These are phyloP conservation scores for Claviceps pusilla DNA, from an alignment of 2,329 filamentous ascomycete genomes.

Conservation along the genomic window DNA sequence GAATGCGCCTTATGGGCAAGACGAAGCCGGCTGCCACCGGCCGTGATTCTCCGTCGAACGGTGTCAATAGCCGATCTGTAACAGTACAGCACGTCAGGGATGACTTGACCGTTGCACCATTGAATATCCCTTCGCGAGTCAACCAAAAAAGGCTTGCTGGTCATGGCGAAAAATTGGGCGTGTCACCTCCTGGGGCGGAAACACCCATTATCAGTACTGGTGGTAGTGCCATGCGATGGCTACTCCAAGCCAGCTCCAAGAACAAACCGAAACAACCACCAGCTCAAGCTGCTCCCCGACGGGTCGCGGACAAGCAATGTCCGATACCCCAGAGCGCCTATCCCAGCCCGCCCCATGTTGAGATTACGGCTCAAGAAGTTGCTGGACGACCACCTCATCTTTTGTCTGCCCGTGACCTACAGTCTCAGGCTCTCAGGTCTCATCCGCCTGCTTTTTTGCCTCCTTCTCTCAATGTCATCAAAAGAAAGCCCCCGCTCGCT, in stretches of 20 bases:
- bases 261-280: not conserved
- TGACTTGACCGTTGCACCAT: constrained; percentile 37
- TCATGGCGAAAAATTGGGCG: constrained; percentile 5
- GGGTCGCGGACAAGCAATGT: not conserved
- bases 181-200: constrained; percentile 18
- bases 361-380: constrained; percentile 10
- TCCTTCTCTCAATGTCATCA: constrained; percentile 23
- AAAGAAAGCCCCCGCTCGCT: constrained; percentile 29
- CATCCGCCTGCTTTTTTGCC: constrained; percentile 11
- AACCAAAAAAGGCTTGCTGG: constrained; percentile 26
- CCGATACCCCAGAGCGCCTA: constrained; percentile 12
- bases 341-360: constrained; percentile 21
- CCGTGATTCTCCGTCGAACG: constrained; percentile 51
- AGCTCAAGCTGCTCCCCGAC: not conserved
- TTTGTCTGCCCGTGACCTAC: not conserved
- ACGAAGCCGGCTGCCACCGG: constrained; percentile 24
- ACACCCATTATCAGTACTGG: constrained; percentile 12
- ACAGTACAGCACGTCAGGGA: constrained; percentile 52
- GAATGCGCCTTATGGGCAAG: constrained; percentile 20
- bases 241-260: constrained; percentile 10
- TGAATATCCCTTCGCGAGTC: constrained; percentile 39
- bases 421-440: constrained; percentile 9
- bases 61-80: constrained; percentile 52
- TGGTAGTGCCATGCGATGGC: constrained; percentile 19
- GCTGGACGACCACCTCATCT: constrained; percentile 1